Evolutionary conservation across 352 stramenopile species (phyloP), one percentile per base, ranked within the genome.

Genomic region (Pythium vanterpoolii): DNA sequence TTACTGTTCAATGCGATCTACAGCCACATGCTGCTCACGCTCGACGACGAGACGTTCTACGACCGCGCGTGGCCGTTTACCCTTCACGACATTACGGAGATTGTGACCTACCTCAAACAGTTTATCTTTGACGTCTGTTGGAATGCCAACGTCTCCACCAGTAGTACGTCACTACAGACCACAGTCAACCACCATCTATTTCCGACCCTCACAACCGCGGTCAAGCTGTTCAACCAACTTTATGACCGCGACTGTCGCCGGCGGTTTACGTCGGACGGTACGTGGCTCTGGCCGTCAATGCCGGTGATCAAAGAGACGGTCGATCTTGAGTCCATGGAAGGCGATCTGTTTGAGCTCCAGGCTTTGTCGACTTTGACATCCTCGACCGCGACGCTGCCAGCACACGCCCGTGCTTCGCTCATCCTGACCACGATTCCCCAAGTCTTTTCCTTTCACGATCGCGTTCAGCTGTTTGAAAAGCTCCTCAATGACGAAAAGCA

Each of bases 181-280:
- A 27, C n/a, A 5, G 28, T 64, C 43, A 48, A 43, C 30, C n/a
- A 19, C 1, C 19, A 63, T 26, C 44, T 81, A 16, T 82, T 93
- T 33, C 66, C 76, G 1, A 54, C 68, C 0, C 69, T 90, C 27
- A 79, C 81, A 31, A 82, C 78, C 1, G 79, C 79, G 1, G 69
- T 91, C 10, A 87, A 87, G 63, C 67, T 93, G 11, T 91, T 89
- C 54, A 93, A 93, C 54, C 81, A 90, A 56, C 65, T 93, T 10
- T 90, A 89, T 47, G 81, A 87, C 54, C 83, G 83, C 1, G 76
- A 91, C 48, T 86, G 71, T 30, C 74, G 81, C 26, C 76, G 75
- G 19, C 62, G 60, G 10, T 85, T 88, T 56, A 71, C 77, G 39
- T 16, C 54, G 10, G 72, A 78, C 3, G 66, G 62, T 30, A 66